Conservation (phyloP, 495 filamentous ascomycete genomes). For the Aspergillus olivimuriae region DNA sequence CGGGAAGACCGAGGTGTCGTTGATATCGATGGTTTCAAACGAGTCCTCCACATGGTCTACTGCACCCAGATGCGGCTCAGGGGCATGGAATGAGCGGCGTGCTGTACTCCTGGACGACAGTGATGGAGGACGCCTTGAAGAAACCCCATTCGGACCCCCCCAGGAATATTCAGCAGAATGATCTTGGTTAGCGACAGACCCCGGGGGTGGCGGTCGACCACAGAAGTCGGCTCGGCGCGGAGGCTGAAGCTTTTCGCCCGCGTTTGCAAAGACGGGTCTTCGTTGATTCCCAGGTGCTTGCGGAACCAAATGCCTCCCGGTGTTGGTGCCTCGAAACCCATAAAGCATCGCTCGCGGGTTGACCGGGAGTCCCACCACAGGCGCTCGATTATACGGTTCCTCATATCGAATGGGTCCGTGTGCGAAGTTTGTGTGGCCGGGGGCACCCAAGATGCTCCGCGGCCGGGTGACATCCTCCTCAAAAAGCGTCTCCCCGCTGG, state of each 20-base stretch:
- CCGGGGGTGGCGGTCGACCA: not conserved
- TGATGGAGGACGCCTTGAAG: slow-evolving; percentile 1
- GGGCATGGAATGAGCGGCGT: slow-evolving; percentile 5
- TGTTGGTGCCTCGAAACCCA: slow-evolving; percentile 16
- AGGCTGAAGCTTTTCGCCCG: slow-evolving; percentile 5
- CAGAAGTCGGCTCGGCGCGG: slow-evolving; percentile 5
- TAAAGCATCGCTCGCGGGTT: slow-evolving; percentile 34
- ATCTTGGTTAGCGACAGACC: slow-evolving; percentile 1
- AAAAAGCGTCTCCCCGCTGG: slow-evolving; percentile 31
- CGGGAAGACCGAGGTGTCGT: slow-evolving; percentile 4
- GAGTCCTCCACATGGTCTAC: slow-evolving; percentile 3
- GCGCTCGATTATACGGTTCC: slow-evolving; percentile 6
- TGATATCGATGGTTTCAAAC: slow-evolving; percentile 15
- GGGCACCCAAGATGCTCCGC: slow-evolving; percentile 10
- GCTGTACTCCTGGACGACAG: slow-evolving; percentile 5
- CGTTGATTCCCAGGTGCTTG: slow-evolving; percentile 3
- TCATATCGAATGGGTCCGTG: slow-evolving; percentile 2
- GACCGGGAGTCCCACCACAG: slow-evolving; percentile 27
- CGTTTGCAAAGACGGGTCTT: slow-evolving; percentile 8
- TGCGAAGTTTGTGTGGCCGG: slow-evolving; percentile 3
- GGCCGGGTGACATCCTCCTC: slow-evolving; percentile 29
- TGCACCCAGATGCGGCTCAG: slow-evolving; percentile 2
- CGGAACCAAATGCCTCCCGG: slow-evolving; percentile 6
- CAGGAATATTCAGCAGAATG: slow-evolving; percentile 12
- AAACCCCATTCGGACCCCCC: slow-evolving; percentile 7